Evolutionary conservation across 2,329 filamentous ascomycete genomes (phyloP).

Genomic region (Hymenoscyphus repandus): DNA sequence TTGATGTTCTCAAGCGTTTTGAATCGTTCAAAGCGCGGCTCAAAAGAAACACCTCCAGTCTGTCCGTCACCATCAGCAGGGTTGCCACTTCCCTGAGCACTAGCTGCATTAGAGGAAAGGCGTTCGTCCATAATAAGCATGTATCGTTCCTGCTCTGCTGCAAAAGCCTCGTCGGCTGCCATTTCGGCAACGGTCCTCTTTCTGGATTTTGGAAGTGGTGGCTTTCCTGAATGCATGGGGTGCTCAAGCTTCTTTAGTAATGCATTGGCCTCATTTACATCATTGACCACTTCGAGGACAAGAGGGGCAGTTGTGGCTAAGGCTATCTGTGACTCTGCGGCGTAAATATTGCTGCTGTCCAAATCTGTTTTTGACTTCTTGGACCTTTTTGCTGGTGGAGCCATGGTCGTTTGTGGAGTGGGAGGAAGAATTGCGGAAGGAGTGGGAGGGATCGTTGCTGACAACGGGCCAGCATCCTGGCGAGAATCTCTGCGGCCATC

Average conservation of each 20-base stretch:
- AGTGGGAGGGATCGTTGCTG: conserved; percentile 50
- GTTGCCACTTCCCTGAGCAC: conserved; percentile 52
- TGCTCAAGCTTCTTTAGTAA: conserved; percentile 69
- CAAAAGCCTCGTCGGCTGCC: conserved; percentile 88
- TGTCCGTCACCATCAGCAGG: conserved; percentile 67
- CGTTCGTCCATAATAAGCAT: conserved; percentile 92
- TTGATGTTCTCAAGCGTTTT: conserved; percentile 87
- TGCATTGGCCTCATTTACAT: conserved; percentile 60
- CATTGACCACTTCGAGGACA: conserved; percentile 70
- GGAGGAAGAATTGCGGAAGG: conserved; percentile 59
- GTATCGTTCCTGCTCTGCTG: conserved; percentile 82
- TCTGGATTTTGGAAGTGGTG: conserved; percentile 79
- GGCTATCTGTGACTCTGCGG: conserved; percentile 72
- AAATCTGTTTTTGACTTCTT: conserved; percentile 72
- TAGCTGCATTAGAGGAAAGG: conserved; percentile 55
- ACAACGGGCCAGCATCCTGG: conserved; percentile 37
- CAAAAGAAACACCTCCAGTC: conserved; percentile 67
- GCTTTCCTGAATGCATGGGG: conserved; percentile 68
- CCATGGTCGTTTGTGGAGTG: conserved; percentile 52
- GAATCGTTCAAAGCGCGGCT: conserved; percentile 83
- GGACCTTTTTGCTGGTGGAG: conserved; percentile 58
- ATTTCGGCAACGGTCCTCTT: conserved; percentile 94
- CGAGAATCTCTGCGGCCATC: conserved; percentile 42
- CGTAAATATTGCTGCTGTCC: conserved; percentile 66
- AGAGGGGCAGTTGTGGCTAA: conserved; percentile 69